Evolutionary conservation across 768 basidiomycete species (phyloP), one percentile per base, ranked within the genome.

Genomic region (Naganishia vishniacii): DNA sequence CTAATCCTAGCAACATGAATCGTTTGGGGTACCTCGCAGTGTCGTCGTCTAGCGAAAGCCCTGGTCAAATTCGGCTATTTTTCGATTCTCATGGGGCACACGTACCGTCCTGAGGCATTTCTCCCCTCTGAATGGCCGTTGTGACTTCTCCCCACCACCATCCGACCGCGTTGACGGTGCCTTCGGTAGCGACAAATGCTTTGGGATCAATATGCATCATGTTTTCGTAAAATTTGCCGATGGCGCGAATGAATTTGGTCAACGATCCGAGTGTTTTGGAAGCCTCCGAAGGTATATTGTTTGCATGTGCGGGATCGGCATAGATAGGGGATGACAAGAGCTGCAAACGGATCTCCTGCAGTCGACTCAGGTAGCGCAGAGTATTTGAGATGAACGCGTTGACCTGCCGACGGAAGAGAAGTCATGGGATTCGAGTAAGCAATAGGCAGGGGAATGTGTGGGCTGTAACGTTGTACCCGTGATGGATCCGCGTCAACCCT

Each of bases 121-220:
- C 72, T 25, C 68, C 68, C 9, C 69, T 70, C 13, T 70, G 69
- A 2, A 73, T 72, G 9, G 74, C 75, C 13, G 67, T 68, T 0
- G 74, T 71, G 0, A 74, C 73, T 49, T 72, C 72, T 18, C 72
- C 69, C 75, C 75, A 77, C 75, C 75, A 77, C 75, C 75, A 77
- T 4, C 73, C 75, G 0, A 77, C 68, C 0, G 74, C 75, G 0
- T 67, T 48, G 0, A 71, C 73, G 0, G 69, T 71, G 0, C 69
- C 72, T 8, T 62, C 62, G 4, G 73, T 48, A 3, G 71, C 66
- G 32, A 70, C 73, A 59, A 75, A 77, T 0, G 65, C 65, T 45
- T 77, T 77, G 1, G 74, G 71, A 61, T 77, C 74, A 28, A 71
- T 67, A 13, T 63, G 71, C 26, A 77, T 68, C 69, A 77, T 71